A percentile compares a stretch with the other conserved stretches of the same genome.
Evolutionary conservation across 139 green algal genomes (phyloP).

Genomic region (Astrephomene gubernaculifera): DNA sequence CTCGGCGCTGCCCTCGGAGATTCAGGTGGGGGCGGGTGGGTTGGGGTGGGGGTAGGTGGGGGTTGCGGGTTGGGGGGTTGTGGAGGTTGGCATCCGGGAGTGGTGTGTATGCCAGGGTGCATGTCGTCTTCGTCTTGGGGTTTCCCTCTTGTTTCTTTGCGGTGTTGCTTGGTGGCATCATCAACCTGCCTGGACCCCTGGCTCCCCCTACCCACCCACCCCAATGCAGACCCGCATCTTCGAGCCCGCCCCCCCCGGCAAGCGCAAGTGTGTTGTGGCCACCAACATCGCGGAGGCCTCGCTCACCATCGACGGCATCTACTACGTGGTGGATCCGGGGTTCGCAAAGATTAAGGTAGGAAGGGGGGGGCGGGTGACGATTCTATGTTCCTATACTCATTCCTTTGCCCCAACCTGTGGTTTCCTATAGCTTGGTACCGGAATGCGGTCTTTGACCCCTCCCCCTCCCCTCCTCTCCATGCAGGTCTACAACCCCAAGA

Average conservation of each 20-base stretch:
- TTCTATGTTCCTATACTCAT: background rate
- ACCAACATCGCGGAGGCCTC: slow-evolving; percentile 99
- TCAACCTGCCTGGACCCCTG: too few species aligned
- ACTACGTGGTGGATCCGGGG: slow-evolving; percentile 94
- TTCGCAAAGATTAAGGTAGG: slow-evolving; percentile 86
- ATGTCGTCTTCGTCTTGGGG: too few species aligned
- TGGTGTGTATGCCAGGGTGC: too few species aligned
- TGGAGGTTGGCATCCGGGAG: too few species aligned
- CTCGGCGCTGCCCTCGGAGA: slow-evolving; percentile 63
- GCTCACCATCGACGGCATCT: slow-evolving; percentile 99
- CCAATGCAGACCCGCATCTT: slow-evolving; percentile 95
- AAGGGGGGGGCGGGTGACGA: background rate
- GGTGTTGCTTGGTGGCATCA: too few species aligned
- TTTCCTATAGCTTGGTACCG: too few species aligned
- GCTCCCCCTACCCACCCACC: background rate
- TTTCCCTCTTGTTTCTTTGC: too few species aligned
- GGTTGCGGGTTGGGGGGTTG: too few species aligned
- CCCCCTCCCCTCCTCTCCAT: slow-evolving; percentile 52
- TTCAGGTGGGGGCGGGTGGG: slow-evolving; percentile 37
- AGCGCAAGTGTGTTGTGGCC: slow-evolving; percentile 95
- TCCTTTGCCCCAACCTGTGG: background rate
- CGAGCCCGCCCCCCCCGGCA: slow-evolving; percentile 90
- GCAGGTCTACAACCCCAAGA: slow-evolving; percentile 89
- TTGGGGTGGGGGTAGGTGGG: background rate
- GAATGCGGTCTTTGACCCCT: too few species aligned